A percentile compares a stretch with the other conserved stretches of the same genome.
Conservation (phyloP, 2,329 filamentous ascomycete genomes). For the Pseudopithomyces maydicus region DNA sequence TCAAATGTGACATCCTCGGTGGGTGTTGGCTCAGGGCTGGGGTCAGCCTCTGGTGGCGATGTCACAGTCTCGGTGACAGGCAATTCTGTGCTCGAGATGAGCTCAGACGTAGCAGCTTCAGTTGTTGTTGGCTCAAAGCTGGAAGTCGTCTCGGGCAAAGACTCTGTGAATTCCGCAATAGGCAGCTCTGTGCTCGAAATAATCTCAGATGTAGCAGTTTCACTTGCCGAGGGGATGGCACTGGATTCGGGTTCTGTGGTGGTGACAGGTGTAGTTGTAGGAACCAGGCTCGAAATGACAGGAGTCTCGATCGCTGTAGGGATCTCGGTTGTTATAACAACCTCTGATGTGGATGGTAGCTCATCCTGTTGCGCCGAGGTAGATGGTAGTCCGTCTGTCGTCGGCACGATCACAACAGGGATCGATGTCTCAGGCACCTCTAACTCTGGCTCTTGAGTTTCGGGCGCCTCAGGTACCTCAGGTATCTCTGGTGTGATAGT, state of each 20-base stretch:
- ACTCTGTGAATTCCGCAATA: not conserved
- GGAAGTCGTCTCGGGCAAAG: not conserved
- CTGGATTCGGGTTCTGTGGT: no score
- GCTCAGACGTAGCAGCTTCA: not conserved
- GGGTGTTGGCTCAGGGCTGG: not conserved
- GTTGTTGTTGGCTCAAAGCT: not conserved
- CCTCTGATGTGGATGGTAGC: not conserved
- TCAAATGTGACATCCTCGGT: not conserved
- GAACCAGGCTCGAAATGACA: not conserved
- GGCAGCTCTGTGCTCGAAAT: not conserved
- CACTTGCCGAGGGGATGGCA: not conserved
- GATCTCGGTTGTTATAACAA: not conserved
- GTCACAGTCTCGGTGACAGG: not conserved
- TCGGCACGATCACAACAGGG: conserved; percentile 4
- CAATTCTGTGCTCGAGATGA: not conserved
- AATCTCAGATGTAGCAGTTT: not conserved
- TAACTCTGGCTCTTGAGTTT: conserved; percentile 11
- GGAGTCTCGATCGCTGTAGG: not conserved
- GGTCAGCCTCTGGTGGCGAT: not conserved
- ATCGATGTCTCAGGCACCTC: not conserved
- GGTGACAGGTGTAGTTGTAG: not conserved
- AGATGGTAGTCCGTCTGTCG: conserved; percentile 4
- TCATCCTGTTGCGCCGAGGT: not conserved
- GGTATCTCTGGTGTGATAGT: conserved; percentile 7
- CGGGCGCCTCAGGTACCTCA: conserved; percentile 3